Percentiles rank a stretch among this genome's conserved stretches.
These are phyloP conservation scores for Scorias spongiosa DNA, from an alignment of 2,329 filamentous ascomycete genomes.

Conservation along the genomic window DNA sequence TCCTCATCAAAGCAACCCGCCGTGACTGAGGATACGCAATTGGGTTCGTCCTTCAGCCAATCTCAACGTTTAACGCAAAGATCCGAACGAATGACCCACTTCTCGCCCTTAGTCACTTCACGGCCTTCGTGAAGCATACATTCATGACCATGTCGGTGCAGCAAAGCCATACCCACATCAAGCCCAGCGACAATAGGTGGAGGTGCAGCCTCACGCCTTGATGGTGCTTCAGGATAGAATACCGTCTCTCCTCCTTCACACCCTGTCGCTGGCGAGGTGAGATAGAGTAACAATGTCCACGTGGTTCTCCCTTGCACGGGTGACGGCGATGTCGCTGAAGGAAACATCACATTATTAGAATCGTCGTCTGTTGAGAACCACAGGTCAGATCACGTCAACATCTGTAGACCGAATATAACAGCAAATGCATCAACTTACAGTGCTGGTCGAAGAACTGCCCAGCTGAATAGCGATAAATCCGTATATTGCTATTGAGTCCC, in stretches of 20 bases:
- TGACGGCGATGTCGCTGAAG: conserved; percentile 24
- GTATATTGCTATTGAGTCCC: conserved; percentile 77
- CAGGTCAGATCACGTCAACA: neutral
- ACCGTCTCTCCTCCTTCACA: conserved; percentile 80
- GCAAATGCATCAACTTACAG: conserved; percentile 48
- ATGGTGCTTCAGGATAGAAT: conserved; percentile 57
- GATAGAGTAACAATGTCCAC: conserved; percentile 80
- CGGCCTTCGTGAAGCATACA: conserved; percentile 81
- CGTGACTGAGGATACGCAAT: neutral
- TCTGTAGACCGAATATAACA: neutral
- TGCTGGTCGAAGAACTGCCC: conserved; percentile 89
- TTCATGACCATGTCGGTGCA: conserved; percentile 79
- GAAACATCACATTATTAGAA: conserved; percentile 54
- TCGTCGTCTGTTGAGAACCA: conserved; percentile 55
- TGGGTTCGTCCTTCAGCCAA: neutral
- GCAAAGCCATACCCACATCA: conserved; percentile 70
- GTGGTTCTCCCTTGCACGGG: conserved; percentile 52
- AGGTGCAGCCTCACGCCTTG: conserved; percentile 22
- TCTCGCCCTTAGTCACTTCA: conserved; percentile 66
- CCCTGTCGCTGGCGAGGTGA: conserved; percentile 59
- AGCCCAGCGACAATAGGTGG: conserved; percentile 53
- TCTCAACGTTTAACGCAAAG: conserved; percentile 46
- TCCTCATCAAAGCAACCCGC: conserved; percentile 30
- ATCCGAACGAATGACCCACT: conserved; percentile 83
- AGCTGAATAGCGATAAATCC: conserved; percentile 72